Evolutionary conservation across 106 monocot genomes (phyloP).

Genomic region (Allium cepa): DNA sequence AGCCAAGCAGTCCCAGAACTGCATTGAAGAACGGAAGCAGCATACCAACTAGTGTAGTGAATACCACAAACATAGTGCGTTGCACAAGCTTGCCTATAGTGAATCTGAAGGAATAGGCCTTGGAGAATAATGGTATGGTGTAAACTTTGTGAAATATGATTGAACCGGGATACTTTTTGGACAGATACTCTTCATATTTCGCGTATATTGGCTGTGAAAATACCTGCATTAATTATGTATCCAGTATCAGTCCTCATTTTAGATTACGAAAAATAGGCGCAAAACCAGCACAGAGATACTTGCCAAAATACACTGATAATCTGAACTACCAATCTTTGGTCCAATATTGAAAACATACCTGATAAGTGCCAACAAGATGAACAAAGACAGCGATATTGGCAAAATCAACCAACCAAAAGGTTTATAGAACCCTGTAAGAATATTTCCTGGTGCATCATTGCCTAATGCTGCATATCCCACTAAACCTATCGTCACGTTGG

Average conservation of each 20-base stretch:
- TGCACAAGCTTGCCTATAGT: constrained; percentile 43
- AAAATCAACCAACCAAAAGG: constrained; percentile 62
- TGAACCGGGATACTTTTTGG: constrained; percentile 33
- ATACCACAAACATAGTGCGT: constrained; percentile 31
- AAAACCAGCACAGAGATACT: too few species aligned
- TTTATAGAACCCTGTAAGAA: constrained; percentile 36
- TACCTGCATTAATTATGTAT: constrained; percentile 17
- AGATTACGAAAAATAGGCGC: too few species aligned
- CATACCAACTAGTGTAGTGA: constrained; percentile 51
- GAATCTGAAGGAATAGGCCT: constrained; percentile 11
- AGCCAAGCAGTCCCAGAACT: constrained; percentile 48
- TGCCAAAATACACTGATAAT: not conserved
- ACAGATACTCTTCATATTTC: constrained; percentile 17
- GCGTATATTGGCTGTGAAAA: constrained; percentile 56
- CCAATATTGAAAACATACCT: constrained; percentile 3
- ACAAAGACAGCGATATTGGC: constrained; percentile 51
- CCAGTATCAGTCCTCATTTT: too few species aligned
- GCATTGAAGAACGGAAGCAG: constrained; percentile 68
- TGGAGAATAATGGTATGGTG: constrained; percentile 12
- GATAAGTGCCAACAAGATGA: constrained; percentile 59
- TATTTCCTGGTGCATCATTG: constrained; percentile 44
- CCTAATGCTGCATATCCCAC: constrained; percentile 70
- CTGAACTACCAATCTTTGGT: not conserved
- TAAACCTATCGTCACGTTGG: constrained; percentile 54
- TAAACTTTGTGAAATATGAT: constrained; percentile 41